phyloP scores from a whole-genome alignment of 139 green algal species.

The Micractinium conductrix region DNA sequence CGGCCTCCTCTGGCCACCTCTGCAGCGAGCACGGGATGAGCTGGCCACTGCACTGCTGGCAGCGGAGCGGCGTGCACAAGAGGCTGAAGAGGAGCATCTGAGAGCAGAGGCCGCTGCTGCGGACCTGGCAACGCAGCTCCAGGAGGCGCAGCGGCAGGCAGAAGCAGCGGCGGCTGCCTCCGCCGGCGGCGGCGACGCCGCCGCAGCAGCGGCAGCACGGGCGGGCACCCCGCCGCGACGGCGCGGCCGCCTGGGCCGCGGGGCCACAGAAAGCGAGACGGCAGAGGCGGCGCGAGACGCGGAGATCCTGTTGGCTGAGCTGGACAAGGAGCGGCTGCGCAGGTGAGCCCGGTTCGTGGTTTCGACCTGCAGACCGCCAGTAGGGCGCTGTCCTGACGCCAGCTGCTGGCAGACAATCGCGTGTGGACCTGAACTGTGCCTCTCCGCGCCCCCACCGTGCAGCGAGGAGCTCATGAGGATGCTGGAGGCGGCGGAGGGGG shows the following conservation, averaged over 20 bases:
- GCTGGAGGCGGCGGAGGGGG: conserved; percentile 12
- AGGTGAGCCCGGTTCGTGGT: too few relatives aligned
- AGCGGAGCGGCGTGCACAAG: conserved; percentile 46
- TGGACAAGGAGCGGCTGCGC: conserved; percentile 38
- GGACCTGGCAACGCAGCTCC: neutral
- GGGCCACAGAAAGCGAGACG: neutral
- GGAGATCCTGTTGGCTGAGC: conserved; percentile 36
- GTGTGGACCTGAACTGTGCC: too few relatives aligned
- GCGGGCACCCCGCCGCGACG: neutral
- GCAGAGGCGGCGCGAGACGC: conserved; percentile 1
- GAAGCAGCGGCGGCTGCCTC: neutral
- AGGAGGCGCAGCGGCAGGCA: neutral
- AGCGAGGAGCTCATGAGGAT: conserved; percentile 27
- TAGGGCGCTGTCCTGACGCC: too few relatives aligned
- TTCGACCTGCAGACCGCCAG: too few relatives aligned
- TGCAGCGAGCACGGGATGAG: conserved; percentile 7
- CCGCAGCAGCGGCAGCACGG: neutral
- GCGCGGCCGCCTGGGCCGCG: neutral
- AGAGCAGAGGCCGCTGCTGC: conserved; percentile 58
- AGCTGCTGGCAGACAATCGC: too few relatives aligned
- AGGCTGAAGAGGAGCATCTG: conserved; percentile 72
- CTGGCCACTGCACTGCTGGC: conserved; percentile 39
- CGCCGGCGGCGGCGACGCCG: neutral
- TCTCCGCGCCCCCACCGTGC: too few relatives aligned
- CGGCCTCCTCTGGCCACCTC: neutral